phyloP scores from a whole-genome alignment of 129 eudicot species.

The Pulicaria dysenterica region DNA sequence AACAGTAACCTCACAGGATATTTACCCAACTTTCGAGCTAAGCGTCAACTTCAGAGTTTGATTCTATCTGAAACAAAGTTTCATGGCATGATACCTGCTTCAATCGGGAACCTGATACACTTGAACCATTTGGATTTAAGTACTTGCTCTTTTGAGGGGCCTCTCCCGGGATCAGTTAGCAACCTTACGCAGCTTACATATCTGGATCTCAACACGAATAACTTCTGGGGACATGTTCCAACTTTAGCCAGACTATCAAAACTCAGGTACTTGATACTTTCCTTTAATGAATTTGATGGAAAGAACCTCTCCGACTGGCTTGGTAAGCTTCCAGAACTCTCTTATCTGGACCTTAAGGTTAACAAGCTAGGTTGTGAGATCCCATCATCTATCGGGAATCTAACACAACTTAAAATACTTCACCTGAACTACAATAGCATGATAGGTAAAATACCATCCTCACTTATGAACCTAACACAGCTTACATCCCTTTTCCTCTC shows the following conservation, averaged over 20 bases:
- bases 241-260: slow-evolving; percentile 13
- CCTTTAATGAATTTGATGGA: neutral
- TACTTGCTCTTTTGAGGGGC: slow-evolving; percentile 20
- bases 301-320: slow-evolving; percentile 20
- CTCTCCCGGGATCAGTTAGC: slow-evolving; percentile 33
- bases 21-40: slow-evolving; percentile 25
- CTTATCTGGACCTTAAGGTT: neutral
- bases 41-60: slow-evolving; percentile 21
- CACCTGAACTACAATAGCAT: slow-evolving; percentile 3
- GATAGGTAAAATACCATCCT: slow-evolving; percentile 23
- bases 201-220: neutral
- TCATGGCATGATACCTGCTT: slow-evolving; percentile 37
- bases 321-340: slow-evolving; percentile 26
- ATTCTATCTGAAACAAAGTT: slow-evolving; percentile 19
- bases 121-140: slow-evolving; percentile 12
- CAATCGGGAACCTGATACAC: slow-evolving; percentile 32
- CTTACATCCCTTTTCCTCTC: neutral
- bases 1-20: slow-evolving; percentile 11
- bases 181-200: slow-evolving; percentile 34
- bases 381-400: slow-evolving; percentile 27
- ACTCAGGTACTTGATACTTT: slow-evolving; percentile 22
- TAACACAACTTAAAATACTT: slow-evolving; percentile 9
- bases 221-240: slow-evolving; percentile 13
- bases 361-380: slow-evolving; percentile 13
- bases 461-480: slow-evolving; percentile 25